Evolutionary conservation across 1,284 basidiomycete genomes (phyloP).

Genomic region (Microbotryum scabiosae): DNA sequence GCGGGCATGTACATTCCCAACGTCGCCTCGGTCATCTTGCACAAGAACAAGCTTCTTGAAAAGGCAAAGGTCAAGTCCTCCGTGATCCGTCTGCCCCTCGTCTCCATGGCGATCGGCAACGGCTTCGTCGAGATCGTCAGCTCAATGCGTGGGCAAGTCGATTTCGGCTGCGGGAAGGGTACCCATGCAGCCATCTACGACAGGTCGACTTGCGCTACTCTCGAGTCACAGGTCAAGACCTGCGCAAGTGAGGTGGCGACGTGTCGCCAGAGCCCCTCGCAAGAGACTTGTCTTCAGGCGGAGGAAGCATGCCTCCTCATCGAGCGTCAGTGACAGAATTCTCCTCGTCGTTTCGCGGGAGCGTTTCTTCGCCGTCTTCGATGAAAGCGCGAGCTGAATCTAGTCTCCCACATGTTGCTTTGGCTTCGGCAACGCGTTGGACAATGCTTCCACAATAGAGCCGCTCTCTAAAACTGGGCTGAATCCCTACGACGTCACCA

Average conservation of each 20-base stretch:
- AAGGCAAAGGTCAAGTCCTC: conserved; percentile 32
- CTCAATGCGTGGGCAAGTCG: too few species aligned
- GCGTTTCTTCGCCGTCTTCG: too few species aligned
- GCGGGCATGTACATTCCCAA: conserved; percentile 74
- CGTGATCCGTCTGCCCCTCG: conserved; percentile 56
- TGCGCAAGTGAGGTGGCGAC: too few species aligned
- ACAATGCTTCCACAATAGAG: conserved; percentile 27
- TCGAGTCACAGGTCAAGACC: too few species aligned
- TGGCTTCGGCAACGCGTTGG: conserved; percentile 11
- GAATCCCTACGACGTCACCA: conserved; percentile 57
- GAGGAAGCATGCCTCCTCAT: too few species aligned
- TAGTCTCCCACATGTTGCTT: conserved; percentile 40
- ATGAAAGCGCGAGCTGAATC: conserved; percentile 35
- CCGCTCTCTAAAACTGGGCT: conserved; percentile 45
- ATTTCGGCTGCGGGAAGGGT: too few species aligned
- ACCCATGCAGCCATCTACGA: too few species aligned
- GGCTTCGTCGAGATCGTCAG: conserved; percentile 61
- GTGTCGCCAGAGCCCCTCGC: conserved; percentile 38
- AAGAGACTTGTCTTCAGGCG: conserved; percentile 27
- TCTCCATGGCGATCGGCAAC: conserved; percentile 69
- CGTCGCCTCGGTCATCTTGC: conserved; percentile 64
- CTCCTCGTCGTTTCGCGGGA: too few species aligned
- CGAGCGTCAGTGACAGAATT: too few species aligned
- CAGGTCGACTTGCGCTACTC: too few species aligned
- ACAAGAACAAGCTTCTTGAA: conserved; percentile 53